Evolutionary conservation across 495 filamentous ascomycete species (phyloP).

Genomic region (Xylaria flabelliformis): DNA sequence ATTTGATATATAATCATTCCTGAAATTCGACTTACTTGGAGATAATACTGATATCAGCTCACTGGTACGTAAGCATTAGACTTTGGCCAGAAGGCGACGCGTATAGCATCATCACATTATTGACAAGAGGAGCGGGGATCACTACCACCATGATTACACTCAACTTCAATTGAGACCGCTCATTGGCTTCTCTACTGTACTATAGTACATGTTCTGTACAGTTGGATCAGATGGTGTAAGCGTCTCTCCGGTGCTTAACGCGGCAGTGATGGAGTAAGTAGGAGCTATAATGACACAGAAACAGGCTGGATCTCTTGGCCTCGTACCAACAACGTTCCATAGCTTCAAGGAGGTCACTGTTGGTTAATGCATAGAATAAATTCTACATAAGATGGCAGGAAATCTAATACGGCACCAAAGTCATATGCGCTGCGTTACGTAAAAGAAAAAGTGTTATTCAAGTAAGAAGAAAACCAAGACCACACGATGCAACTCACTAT

Average conservation of each 20-base stretch:
- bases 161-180: not conserved
- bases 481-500: not conserved
- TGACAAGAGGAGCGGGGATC: not conserved
- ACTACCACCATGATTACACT: not conserved
- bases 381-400: not conserved
- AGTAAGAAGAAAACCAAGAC: not conserved
- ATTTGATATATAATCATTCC: too few species aligned
- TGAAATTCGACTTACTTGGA: not conserved
- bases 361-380: conserved; percentile 3
- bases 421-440: conserved; percentile 1
- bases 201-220: not conserved
- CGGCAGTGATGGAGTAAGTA: not conserved
- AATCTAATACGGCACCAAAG: not conserved
- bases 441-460: not conserved
- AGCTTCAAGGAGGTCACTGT: conserved; percentile 2
- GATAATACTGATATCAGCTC: not conserved
- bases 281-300: not conserved
- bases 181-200: not conserved
- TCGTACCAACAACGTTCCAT: not conserved
- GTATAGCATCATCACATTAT: not conserved
- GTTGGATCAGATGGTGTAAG: not conserved
- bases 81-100: not conserved
- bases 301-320: not conserved
- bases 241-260: not conserved
- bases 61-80: not conserved